phyloP scores from a whole-genome alignment of 106 monocot species.

The Ottelia alismoides region DNA sequence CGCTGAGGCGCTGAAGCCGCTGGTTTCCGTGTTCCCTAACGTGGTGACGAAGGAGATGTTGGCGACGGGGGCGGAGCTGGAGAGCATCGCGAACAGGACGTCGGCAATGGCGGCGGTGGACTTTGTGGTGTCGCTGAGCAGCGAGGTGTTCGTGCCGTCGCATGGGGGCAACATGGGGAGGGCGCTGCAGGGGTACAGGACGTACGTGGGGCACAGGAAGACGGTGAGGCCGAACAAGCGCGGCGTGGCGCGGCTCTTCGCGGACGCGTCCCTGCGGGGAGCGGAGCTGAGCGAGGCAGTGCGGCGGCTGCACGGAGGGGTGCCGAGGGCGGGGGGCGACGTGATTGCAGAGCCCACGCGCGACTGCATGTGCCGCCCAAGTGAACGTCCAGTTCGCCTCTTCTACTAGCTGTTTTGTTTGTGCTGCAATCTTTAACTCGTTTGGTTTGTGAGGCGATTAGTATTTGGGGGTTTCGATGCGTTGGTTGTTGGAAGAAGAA shows the following conservation, averaged over 20 bases:
- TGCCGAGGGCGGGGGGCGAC: constrained; percentile 11
- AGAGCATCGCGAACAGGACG: constrained; percentile 5
- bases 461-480: no score
- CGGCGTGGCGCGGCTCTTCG: constrained; percentile 6
- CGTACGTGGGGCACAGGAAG: constrained; percentile 22
- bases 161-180: constrained; percentile 36
- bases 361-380: constrained; percentile 36
- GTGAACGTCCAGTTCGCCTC: no score
- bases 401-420: no score
- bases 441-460: no score
- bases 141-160: constrained; percentile 36
- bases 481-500: no score
- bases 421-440: no score
- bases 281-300: constrained; percentile 1
- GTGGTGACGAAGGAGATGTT: constrained; percentile 10
- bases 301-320: constrained; percentile 9
- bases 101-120: constrained; percentile 29
- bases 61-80: constrained; percentile 14
- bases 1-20: constrained; percentile 3
- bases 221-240: constrained; percentile 27
- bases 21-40: constrained; percentile 15
- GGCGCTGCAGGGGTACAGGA: constrained; percentile 20
- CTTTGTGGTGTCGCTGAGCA: constrained; percentile 19
- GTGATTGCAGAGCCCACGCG: constrained; percentile 22
- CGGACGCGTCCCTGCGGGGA: background rate